Base-by-base conservation (phyloP, 2,329 filamentous ascomycete species). In the Cadophora luteo-olivacea region DNA sequence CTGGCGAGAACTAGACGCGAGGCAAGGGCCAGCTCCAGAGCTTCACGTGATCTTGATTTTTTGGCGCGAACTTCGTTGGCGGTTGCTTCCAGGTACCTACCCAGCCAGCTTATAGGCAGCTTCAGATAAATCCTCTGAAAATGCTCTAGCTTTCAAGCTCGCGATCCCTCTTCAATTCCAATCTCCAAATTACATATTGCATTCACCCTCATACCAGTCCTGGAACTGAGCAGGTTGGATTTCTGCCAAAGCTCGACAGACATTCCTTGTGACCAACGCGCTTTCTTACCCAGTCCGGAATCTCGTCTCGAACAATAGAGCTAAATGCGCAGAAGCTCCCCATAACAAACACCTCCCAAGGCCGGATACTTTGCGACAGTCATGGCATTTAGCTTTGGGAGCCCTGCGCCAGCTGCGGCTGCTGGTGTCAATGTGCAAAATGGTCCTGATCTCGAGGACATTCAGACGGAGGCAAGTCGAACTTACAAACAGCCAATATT, bases 391-490 rank as follows among this genome's bases (percentile, higher is more conserved):
- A 83, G 85, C 78, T 90, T 90, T 78, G 82, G 79, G 70, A 85
- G 80, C 74, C 79, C 83, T 77, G 79, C 82, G 77, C 78, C 80
- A 70, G 81, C 80, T 68, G 74, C 81, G 68, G 76, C 78, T 64
- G 77, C 79, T 70, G 83, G 80, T 65, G 77, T 77, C 65, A 78
- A 71, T 68, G 65, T 73, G 68, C 83, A 86, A 77, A 78, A 81
- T 70, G 92, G 91, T 52, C 84, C 87, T 61, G 89, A 93, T 76
- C 84, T 97, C 65, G 85, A 89, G 73, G 90, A 94, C 72, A 91
- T 97, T 74, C 88, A 91, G 79, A 95, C 94, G 73, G 93, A 97
- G 85, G 92, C 93, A 82, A 72, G 81, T 69, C 29, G 33, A n/a
- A 55, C 36, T 29, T 64, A 38, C 11, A 54, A 11, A 5, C 32